Conservation (phyloP, 202 grass and related monocot genomes). For the Hordeum pubiflorum region DNA sequence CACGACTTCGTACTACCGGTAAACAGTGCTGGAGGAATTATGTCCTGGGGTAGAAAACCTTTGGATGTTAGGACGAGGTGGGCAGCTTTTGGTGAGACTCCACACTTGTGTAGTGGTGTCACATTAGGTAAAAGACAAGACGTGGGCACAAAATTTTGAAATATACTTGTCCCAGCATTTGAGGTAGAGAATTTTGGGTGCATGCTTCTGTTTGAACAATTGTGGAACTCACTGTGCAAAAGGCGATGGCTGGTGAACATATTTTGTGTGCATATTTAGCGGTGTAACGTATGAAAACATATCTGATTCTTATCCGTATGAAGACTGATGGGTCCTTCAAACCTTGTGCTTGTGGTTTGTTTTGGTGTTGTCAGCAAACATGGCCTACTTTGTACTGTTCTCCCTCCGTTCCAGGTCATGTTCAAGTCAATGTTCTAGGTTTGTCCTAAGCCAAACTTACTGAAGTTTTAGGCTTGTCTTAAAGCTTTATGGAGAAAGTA, state of each 20-base stretch:
- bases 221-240: neutral
- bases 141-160: slow-evolving; percentile 12
- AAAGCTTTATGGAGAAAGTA: too few species aligned
- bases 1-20: slow-evolving; percentile 45
- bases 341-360: neutral
- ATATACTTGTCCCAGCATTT: neutral
- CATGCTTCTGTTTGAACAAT: slow-evolving; percentile 11
- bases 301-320: neutral
- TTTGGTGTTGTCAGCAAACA: neutral
- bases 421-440: too few species aligned
- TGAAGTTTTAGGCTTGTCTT: too few species aligned
- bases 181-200: slow-evolving; percentile 7
- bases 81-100: neutral
- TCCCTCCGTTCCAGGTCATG: too few species aligned
- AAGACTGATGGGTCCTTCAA: neutral
- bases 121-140: neutral
- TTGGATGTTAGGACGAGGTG: slow-evolving; percentile 5
- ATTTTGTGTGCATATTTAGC: slow-evolving; percentile 21
- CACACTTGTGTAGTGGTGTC: neutral
- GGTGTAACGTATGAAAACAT: slow-evolving; percentile 7
- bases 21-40: neutral
- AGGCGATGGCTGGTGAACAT: neutral
- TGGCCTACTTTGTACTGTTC: neutral
- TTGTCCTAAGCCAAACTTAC: too few species aligned
- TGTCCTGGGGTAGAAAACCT: neutral